These are phyloP conservation scores for Sclerotinia subarctica DNA, from an alignment of 2,329 filamentous ascomycete species.

Conservation along the genomic window DNA sequence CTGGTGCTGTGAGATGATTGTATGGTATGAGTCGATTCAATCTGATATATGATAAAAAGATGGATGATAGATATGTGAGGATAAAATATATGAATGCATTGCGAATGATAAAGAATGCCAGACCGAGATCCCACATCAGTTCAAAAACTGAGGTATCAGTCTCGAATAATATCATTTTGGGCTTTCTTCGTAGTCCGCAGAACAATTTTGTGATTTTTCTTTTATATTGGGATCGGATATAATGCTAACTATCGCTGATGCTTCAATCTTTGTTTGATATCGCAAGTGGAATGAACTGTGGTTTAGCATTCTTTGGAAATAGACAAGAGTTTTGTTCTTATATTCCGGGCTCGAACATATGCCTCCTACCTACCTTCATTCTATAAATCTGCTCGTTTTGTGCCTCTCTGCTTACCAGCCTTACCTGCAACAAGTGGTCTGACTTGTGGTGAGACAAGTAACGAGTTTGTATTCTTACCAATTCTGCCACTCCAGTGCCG, in stretches of 20 bases:
- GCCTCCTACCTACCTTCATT: background rate
- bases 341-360: background rate
- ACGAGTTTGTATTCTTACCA: background rate
- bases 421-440: slow-evolving; percentile 1
- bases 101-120: slow-evolving; percentile 40
- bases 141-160: slow-evolving; percentile 41
- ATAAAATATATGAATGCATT: slow-evolving; percentile 38
- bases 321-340: background rate
- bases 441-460: slow-evolving; percentile 12
- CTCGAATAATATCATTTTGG: slow-evolving; percentile 34
- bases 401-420: background rate
- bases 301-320: slow-evolving; percentile 1
- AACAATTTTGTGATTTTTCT: background rate
- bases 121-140: slow-evolving; percentile 41
- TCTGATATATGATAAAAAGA: slow-evolving; percentile 24
- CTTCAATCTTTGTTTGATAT: background rate
- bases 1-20: slow-evolving; percentile 26
- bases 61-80: slow-evolving; percentile 33
- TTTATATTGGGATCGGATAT: background rate
- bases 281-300: background rate
- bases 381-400: background rate
- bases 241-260: background rate
- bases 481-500: background rate
- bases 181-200: background rate
- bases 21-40: slow-evolving; percentile 25